phyloP scores from a whole-genome alignment of 192 early-diverging fungal genomes.

The Linderina pennispora region DNA sequence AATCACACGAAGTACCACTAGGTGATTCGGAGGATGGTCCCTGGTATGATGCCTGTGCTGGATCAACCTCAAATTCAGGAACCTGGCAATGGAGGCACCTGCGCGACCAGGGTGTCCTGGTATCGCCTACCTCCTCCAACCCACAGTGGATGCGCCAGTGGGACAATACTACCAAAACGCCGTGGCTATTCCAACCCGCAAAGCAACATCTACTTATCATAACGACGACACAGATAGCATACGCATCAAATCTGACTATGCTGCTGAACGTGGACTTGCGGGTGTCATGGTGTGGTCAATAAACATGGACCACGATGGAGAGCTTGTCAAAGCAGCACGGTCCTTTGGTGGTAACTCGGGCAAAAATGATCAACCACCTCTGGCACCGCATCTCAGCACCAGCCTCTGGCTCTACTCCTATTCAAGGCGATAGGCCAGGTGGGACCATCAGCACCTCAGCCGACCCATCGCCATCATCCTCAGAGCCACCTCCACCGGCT shows the following conservation, averaged over 20 bases:
- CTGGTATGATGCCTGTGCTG: conserved; percentile 51
- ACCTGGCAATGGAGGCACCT: conserved; percentile 60
- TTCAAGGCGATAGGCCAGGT: no score
- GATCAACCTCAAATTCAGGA: conserved; percentile 41
- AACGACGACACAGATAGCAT: conserved; percentile 55
- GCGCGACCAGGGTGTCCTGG: conserved; percentile 47
- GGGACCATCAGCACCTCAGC: not conserved
- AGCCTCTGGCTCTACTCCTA: no score
- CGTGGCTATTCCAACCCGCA: conserved; percentile 54
- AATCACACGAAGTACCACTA: conserved; percentile 12
- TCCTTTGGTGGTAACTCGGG: not conserved
- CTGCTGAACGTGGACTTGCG: conserved; percentile 38
- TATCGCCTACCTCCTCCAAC: conserved; percentile 39
- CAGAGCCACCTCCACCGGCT: not conserved
- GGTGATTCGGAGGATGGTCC: conserved; percentile 53
- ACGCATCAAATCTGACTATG: conserved; percentile 46
- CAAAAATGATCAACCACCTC: not conserved
- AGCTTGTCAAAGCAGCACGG: conserved; percentile 22
- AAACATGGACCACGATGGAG: conserved; percentile 47
- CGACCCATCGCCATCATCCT: not conserved
- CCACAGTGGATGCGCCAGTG: conserved; percentile 55
- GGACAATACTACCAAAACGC: conserved; percentile 50
- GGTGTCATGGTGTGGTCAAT: conserved; percentile 61
- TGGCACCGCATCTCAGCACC: not conserved
- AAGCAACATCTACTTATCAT: conserved; percentile 49